A percentile compares a stretch with the other conserved stretches of the same genome.
Evolutionary conservation across 164 flowering plant genomes (phyloP).

Genomic region (Chloranthus sessilifolius): DNA sequence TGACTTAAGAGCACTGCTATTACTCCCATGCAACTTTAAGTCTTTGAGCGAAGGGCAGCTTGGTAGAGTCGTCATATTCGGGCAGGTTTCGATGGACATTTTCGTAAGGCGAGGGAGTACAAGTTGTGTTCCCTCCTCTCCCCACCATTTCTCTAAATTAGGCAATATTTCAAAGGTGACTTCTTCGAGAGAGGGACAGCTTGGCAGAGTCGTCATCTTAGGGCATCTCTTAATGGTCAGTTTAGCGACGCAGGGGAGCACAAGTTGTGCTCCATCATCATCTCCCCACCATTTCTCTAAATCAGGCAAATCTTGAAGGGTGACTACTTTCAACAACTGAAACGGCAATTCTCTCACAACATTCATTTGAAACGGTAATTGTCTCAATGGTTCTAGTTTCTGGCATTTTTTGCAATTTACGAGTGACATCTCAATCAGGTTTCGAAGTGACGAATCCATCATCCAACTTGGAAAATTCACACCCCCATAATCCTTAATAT

Average conservation of each 20-base stretch:
- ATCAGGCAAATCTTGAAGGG: constrained; percentile 1
- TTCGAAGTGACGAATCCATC: constrained; percentile 1
- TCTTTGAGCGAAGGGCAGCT: constrained; percentile 10
- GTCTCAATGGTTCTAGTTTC: constrained; percentile 16
- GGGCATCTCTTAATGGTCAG: constrained; percentile 10
- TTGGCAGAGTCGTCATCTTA: constrained; percentile 2
- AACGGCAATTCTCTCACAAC: constrained; percentile 5
- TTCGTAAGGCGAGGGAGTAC: no score
- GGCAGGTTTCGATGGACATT: no score
- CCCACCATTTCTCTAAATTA: no score
- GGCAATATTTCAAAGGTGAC: no score
- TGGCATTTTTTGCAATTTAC: constrained; percentile 16
- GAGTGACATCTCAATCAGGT: constrained; percentile 6
- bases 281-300: constrained; percentile 13
- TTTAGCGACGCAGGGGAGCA: constrained; percentile 4
- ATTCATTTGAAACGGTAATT: constrained; percentile 17
- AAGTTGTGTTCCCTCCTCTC: no score
- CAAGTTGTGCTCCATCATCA: background rate
- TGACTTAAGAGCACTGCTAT: constrained; percentile 1
- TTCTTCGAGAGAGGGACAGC: constrained; percentile 8
- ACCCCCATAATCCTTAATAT: constrained; percentile 16
- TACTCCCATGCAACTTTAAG: background rate
- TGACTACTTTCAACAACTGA: constrained; percentile 10
- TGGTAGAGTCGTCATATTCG: no score
- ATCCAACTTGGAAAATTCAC: constrained; percentile 20